Conservation (phyloP, 176 grass and related monocot genomes). For the Oryza glaberrima region DNA sequence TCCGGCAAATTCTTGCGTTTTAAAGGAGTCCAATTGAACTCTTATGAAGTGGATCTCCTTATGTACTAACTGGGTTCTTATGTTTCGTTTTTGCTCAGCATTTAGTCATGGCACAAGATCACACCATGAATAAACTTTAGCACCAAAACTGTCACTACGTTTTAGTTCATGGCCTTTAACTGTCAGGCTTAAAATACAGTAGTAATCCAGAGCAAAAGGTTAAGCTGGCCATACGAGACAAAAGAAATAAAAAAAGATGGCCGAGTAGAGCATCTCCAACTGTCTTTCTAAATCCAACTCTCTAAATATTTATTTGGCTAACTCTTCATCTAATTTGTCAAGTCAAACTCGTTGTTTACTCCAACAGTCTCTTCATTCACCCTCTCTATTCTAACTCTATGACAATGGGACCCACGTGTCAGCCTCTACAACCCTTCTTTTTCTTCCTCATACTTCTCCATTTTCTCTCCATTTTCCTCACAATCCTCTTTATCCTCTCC, state of each 20-base stretch:
- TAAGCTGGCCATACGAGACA: not conserved
- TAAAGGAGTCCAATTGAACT: too few species aligned
- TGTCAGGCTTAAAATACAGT: not conserved
- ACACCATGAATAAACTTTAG: not conserved
- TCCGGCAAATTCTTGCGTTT: not conserved
- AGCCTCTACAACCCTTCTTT: too few species aligned
- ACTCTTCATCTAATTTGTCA: too few species aligned
- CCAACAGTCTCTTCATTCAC: too few species aligned
- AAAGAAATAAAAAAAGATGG: not conserved
- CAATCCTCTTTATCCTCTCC: too few species aligned
- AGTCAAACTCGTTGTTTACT: too few species aligned
- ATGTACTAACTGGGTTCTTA: not conserved
- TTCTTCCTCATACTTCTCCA: too few species aligned
- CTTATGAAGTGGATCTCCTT: not conserved
- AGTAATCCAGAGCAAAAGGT: not conserved
- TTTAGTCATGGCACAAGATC: not conserved
- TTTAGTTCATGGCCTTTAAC: not conserved
- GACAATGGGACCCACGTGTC: too few species aligned
- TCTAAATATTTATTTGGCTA: too few species aligned
- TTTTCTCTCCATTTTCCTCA: too few species aligned
- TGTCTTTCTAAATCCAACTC: too few species aligned
- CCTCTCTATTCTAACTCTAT: too few species aligned
- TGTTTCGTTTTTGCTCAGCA: not conserved
- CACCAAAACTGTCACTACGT: not conserved
- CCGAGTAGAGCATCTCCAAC: not conserved